Percentiles rank a stretch among this genome's conserved stretches.
Conservation (phyloP, 2,329 filamentous ascomycete species). For the Leptodontidium sp. region DNA sequence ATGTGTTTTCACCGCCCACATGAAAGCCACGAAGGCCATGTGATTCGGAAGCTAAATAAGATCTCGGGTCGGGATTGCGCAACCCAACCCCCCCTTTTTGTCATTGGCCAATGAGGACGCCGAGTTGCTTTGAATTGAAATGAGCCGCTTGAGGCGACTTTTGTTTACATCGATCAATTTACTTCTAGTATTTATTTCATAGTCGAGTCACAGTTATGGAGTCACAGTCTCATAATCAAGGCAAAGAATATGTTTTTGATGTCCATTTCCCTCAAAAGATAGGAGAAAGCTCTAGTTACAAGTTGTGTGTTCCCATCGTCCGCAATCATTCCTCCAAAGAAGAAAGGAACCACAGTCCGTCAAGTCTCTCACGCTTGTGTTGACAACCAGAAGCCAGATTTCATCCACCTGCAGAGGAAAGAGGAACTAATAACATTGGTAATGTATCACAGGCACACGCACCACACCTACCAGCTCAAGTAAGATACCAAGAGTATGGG, state of each 20-base stretch:
- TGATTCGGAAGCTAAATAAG: slow-evolving; percentile 1
- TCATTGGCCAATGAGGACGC: background rate
- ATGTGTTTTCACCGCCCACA: slow-evolving; percentile 1
- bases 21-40: background rate
- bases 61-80: slow-evolving; percentile 2
- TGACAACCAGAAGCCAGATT: slow-evolving; percentile 10
- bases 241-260: background rate
- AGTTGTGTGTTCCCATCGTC: slow-evolving; percentile 9
- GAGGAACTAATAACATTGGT: slow-evolving; percentile 15
- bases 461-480: background rate
- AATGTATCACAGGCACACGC: slow-evolving; percentile 13
- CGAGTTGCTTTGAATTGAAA: background rate
- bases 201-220: background rate
- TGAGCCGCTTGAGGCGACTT: background rate
- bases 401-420: background rate
- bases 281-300: slow-evolving; percentile 20
- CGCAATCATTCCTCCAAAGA: background rate
- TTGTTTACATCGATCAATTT: background rate
- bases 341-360: background rate
- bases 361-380: background rate
- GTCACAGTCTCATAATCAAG: background rate
- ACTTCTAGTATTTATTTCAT: too few relatives aligned
- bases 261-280: background rate
- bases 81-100: background rate
- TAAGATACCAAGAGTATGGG: background rate